phyloP scores from a whole-genome alignment of 2,329 filamentous ascomycete genomes.

The Fusarium armeniacum region DNA sequence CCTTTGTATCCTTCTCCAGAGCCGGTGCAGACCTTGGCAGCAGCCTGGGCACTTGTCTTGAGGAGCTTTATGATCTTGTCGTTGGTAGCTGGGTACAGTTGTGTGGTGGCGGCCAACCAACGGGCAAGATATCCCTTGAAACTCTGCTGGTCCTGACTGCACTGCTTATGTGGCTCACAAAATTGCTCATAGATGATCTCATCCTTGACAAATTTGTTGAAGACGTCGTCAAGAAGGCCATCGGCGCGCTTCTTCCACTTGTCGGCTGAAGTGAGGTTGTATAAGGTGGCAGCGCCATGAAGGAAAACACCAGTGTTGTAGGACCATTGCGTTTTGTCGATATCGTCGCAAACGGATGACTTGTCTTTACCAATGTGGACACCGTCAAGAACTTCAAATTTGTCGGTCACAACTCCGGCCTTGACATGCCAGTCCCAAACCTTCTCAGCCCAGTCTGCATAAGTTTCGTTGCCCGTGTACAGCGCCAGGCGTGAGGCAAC shows the following conservation, averaged over 20 bases:
- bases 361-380: constrained; percentile 55
- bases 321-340: constrained; percentile 74
- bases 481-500: constrained; percentile 78
- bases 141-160: constrained; percentile 78
- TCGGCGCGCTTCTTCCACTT: constrained; percentile 71
- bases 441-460: constrained; percentile 80
- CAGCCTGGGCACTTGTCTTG: constrained; percentile 64
- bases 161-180: constrained; percentile 73
- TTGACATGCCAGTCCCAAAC: constrained; percentile 75
- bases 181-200: constrained; percentile 73
- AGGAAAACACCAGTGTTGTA: constrained; percentile 79
- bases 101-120: constrained; percentile 71
- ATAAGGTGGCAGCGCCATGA: constrained; percentile 72
- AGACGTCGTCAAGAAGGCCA: constrained; percentile 67
- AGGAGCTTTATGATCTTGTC: constrained; percentile 67
- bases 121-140: constrained; percentile 83
- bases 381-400: constrained; percentile 69
- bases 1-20: constrained; percentile 62
- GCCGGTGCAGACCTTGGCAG: constrained; percentile 66
- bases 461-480: constrained; percentile 84
- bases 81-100: constrained; percentile 67
- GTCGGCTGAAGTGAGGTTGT: constrained; percentile 68
- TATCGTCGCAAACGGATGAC: constrained; percentile 65
- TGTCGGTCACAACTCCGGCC: constrained; percentile 68
- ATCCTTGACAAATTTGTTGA: constrained; percentile 67